Conservation (phyloP, 139 green algal genomes). For the Chlorella sp. region DNA sequence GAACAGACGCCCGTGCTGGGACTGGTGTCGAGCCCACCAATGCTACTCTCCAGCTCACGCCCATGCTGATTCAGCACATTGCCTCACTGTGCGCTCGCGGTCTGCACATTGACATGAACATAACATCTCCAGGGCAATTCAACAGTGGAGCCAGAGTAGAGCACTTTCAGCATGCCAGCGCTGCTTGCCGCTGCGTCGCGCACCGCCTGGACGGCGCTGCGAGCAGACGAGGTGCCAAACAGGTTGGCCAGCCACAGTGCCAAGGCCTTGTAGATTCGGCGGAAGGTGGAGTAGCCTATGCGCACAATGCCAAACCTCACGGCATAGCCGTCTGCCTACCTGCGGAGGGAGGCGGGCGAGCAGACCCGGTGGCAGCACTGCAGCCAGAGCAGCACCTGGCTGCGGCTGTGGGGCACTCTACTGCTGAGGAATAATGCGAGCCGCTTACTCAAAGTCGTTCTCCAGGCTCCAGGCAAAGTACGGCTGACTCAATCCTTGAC, state of each 20-base stretch:
- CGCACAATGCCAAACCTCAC: neutral
- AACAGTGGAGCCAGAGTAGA: too few species aligned
- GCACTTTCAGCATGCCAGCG: too few species aligned
- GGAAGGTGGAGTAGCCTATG: neutral
- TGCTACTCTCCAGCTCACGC: too few species aligned
- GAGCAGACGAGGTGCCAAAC: neutral
- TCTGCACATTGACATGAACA: too few species aligned
- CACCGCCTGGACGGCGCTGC: neutral
- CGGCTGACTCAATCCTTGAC: too few species aligned
- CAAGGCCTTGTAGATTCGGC: neutral
- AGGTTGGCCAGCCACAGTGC: neutral
- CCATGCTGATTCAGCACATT: too few species aligned
- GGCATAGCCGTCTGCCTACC: neutral
- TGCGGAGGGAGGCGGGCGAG: neutral
- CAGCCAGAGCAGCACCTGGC: neutral
- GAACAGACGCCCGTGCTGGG: too few species aligned
- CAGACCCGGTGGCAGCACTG: neutral
- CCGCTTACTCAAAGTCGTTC: neutral
- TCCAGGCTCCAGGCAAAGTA: constrained; percentile 1
- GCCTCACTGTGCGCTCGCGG: too few species aligned
- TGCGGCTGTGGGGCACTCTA: neutral
- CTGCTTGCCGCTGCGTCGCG: too few species aligned
- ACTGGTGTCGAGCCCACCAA: too few species aligned
- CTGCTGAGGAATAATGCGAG: neutral
- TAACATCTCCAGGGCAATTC: too few species aligned